A percentile compares a stretch with the other conserved stretches of the same genome.
phyloP scores from a whole-genome alignment of 371 early-diverging fungal genomes.

The Aphelidium insulamus region DNA sequence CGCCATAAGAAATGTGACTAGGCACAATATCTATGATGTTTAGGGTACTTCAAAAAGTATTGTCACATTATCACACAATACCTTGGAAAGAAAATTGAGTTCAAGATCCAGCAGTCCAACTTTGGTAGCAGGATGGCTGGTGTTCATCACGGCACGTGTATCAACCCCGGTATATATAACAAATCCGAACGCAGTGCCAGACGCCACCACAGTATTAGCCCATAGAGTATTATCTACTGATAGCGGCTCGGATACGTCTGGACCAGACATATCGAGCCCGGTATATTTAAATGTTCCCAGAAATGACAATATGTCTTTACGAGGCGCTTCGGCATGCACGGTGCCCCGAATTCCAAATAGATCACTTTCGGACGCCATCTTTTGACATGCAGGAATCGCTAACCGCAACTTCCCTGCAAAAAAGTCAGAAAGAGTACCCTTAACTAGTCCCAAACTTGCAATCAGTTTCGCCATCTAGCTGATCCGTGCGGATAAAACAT shows the following conservation, averaged over 20 bases:
- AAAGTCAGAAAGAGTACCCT: no score
- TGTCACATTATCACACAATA: conserved; percentile 9
- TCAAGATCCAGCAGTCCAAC: conserved; percentile 87
- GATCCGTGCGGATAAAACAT: conserved; percentile 97
- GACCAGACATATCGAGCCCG: conserved; percentile 11
- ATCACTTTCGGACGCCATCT: conserved; percentile 28
- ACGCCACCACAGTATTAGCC: conserved; percentile 95
- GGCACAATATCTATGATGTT: conserved; percentile 39
- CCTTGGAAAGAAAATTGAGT: conserved; percentile 81
- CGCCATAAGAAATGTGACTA: conserved; percentile 60
- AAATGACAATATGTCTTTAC: conserved; percentile 92
- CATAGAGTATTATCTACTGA: conserved; percentile 89
- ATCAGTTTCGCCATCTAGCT: conserved; percentile 98
- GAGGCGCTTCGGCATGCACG: conserved; percentile 81
- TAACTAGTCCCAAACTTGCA: no score
- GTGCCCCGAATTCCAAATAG: conserved; percentile 34
- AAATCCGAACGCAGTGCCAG: conserved; percentile 72
- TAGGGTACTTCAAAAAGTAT: neutral
- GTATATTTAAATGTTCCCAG: conserved; percentile 44
- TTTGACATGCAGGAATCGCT: conserved; percentile 22
- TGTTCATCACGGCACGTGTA: conserved; percentile 95
- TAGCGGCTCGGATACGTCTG: conserved; percentile 33
- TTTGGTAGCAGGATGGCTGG: conserved; percentile 83
- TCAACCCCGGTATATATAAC: conserved; percentile 96
- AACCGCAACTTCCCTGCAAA: conserved; percentile 76